These are phyloP conservation scores for Hypoxylon lienhwacheense DNA, from an alignment of 495 filamentous ascomycete species.

Conservation along the genomic window DNA sequence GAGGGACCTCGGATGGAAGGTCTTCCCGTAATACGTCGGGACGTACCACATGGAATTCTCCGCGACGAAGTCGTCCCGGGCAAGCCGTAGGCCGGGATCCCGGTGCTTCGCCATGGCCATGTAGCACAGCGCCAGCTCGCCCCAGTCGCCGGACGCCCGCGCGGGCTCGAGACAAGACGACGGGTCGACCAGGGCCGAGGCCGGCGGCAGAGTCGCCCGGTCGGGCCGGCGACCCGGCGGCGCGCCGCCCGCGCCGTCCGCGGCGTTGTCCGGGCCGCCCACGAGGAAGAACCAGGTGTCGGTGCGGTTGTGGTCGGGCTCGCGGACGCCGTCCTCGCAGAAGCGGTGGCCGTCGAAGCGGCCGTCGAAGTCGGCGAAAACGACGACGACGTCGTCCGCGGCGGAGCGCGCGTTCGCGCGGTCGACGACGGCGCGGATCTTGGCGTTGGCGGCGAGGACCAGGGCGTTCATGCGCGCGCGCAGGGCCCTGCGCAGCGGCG, in stretches of 20 bases:
- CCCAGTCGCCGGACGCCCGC: slow-evolving; percentile 42
- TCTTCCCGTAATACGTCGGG: slow-evolving; percentile 51
- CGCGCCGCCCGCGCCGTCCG: slow-evolving; percentile 17
- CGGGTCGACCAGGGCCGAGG: slow-evolving; percentile 39
- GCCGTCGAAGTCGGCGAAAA: slow-evolving; percentile 49
- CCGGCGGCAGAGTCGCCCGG: slow-evolving; percentile 17
- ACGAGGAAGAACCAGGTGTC: slow-evolving; percentile 56
- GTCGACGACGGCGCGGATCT: slow-evolving; percentile 35
- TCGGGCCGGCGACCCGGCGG: slow-evolving; percentile 5
- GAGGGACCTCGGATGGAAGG: slow-evolving; percentile 45
- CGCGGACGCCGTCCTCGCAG: slow-evolving; percentile 48
- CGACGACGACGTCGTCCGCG: slow-evolving; percentile 40
- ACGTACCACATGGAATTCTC: slow-evolving; percentile 47
- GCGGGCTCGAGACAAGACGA: slow-evolving; percentile 36
- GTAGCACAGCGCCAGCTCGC: slow-evolving; percentile 43
- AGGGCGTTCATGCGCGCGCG: slow-evolving; percentile 45
- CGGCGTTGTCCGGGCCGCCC: slow-evolving; percentile 43
- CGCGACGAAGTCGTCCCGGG: slow-evolving; percentile 24
- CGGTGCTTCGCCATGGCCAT: slow-evolving; percentile 44
- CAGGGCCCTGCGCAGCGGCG: slow-evolving; percentile 40
- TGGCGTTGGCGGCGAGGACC: slow-evolving; percentile 43
- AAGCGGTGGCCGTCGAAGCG: slow-evolving; percentile 52
- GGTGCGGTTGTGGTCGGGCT: slow-evolving; percentile 44
- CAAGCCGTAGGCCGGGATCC: slow-evolving; percentile 36
- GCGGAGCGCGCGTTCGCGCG: slow-evolving; percentile 38